Conservation (phyloP, 768 basidiomycete species). For the Russula compacta region DNA sequence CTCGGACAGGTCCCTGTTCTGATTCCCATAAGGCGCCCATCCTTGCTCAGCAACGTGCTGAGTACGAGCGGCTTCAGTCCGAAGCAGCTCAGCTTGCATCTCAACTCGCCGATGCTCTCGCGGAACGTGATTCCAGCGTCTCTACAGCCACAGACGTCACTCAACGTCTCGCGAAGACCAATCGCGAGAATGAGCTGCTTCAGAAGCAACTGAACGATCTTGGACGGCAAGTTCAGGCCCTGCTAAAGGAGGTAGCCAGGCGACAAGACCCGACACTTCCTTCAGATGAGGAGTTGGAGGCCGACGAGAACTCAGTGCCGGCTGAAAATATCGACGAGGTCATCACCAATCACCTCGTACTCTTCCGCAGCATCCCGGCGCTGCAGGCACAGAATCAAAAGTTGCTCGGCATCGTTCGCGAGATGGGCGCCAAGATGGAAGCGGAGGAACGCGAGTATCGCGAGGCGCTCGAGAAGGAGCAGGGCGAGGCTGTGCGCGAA, state of each 20-base stretch:
- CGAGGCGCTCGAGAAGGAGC: constrained; percentile 60
- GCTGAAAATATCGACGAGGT: constrained; percentile 61
- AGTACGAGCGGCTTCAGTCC: constrained; percentile 75
- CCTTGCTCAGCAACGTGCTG: constrained; percentile 79
- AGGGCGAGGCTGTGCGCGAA: constrained; percentile 72
- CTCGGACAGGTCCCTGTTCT: background rate
- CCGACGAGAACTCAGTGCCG: constrained; percentile 35
- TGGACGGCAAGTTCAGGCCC: constrained; percentile 59
- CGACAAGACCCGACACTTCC: constrained; percentile 77
- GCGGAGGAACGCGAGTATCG: constrained; percentile 70
- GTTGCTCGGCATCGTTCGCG: constrained; percentile 72
- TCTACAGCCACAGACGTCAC: constrained; percentile 46
- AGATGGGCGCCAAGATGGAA: constrained; percentile 80
- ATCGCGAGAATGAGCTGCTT: constrained; percentile 16
- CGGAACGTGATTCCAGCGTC: constrained; percentile 63
- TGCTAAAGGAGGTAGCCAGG: constrained; percentile 74
- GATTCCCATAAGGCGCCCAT: constrained; percentile 63
- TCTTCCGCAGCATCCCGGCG: constrained; percentile 68
- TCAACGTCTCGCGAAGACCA: constrained; percentile 17
- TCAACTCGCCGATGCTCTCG: constrained; percentile 66
- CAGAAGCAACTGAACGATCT: constrained; percentile 19
- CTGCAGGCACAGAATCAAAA: constrained; percentile 93
- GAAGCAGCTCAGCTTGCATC: constrained; percentile 75
- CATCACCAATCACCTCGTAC: constrained; percentile 82
- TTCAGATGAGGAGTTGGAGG: constrained; percentile 49